Conservation (phyloP, 371 early-diverging fungal species). For the Mortierella sp. region DNA sequence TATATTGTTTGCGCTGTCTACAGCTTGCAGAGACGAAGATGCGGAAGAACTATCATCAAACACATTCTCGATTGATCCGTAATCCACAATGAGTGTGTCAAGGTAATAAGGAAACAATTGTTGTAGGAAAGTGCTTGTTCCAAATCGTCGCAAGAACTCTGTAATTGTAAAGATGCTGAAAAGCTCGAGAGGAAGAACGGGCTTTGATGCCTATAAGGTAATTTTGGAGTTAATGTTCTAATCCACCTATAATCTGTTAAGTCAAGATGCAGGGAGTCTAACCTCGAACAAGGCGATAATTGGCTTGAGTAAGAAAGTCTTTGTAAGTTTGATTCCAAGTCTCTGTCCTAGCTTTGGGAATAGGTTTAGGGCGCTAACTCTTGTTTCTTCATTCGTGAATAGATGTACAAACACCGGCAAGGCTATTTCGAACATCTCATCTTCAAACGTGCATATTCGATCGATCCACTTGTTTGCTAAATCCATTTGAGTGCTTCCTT, state of each 20-base stretch:
- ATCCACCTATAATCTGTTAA: no score
- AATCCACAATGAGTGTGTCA: constrained; percentile 63
- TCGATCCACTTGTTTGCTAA: constrained; percentile 73
- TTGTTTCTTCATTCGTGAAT: constrained; percentile 65
- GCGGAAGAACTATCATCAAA: constrained; percentile 37
- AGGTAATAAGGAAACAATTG: constrained; percentile 74
- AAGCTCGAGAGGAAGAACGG: constrained; percentile 65
- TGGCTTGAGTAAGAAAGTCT: constrained; percentile 67
- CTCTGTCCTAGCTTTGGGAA: constrained; percentile 72
- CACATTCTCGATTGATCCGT: constrained; percentile 20
- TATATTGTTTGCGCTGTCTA: constrained; percentile 11
- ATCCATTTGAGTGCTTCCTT: constrained; percentile 39
- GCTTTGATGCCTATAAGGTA: constrained; percentile 61
- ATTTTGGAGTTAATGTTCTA: not conserved
- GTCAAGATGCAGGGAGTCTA: not conserved
- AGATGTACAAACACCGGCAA: constrained; percentile 70
- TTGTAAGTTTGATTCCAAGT: constrained; percentile 67
- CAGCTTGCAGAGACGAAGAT: constrained; percentile 13
- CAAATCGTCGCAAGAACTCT: constrained; percentile 69
- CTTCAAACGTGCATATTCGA: constrained; percentile 69
- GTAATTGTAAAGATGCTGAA: constrained; percentile 60
- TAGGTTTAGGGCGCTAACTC: constrained; percentile 65
- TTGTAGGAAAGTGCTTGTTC: constrained; percentile 68
- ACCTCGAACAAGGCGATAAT: constrained; percentile 75
- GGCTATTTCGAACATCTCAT: constrained; percentile 72